Conservation (phyloP, 164 flowering plant species). For the Macadamia integrifolia region DNA sequence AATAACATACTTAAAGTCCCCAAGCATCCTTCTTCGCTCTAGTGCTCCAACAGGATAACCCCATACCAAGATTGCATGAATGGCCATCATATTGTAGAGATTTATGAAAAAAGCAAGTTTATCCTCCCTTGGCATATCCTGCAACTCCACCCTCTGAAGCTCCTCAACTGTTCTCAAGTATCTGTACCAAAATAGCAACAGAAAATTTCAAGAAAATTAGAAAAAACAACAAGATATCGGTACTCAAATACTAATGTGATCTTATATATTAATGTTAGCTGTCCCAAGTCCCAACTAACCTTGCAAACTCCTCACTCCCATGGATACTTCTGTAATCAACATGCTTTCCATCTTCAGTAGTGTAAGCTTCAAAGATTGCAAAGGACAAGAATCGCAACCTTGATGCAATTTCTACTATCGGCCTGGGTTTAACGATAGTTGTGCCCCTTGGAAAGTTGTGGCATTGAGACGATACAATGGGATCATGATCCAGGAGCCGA, state of each 20-base stretch:
- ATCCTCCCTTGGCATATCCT: constrained; percentile 67
- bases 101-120: constrained; percentile 79
- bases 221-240: neutral
- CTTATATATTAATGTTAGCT: neutral
- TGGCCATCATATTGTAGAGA: constrained; percentile 86
- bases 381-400: constrained; percentile 59
- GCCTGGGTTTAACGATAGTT: constrained; percentile 59
- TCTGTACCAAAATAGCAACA: constrained; percentile 25
- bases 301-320: constrained; percentile 86
- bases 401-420: constrained; percentile 58
- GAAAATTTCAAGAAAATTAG: neutral
- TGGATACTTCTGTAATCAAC: constrained; percentile 78
- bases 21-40: constrained; percentile 61
- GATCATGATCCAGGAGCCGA: constrained; percentile 84
- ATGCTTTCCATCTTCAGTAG: constrained; percentile 72
- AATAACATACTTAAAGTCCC: constrained; percentile 80
- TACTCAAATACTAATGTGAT: neutral
- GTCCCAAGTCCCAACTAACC: constrained; percentile 34
- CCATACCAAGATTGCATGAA: constrained; percentile 65
- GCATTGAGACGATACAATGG: constrained; percentile 61
- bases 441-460: constrained; percentile 71
- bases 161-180: constrained; percentile 74
- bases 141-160: constrained; percentile 77
- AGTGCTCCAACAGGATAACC: constrained; percentile 62
- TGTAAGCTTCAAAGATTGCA: constrained; percentile 75